Evolutionary conservation across 495 filamentous ascomycete genomes (phyloP), one percentile per base, ranked within the genome.

Genomic region (Tuber calosporum): DNA sequence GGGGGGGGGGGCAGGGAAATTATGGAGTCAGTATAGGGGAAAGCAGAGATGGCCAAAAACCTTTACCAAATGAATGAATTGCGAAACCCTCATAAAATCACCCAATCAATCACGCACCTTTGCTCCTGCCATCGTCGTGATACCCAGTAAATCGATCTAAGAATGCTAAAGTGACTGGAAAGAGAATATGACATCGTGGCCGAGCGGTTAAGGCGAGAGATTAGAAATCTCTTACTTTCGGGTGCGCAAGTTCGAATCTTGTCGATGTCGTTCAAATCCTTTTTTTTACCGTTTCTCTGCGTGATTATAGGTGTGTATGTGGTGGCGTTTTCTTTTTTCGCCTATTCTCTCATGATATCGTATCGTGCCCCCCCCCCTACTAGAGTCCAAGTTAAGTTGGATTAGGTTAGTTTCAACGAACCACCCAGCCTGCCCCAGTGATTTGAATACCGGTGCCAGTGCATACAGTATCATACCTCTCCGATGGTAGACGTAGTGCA

Each of bases 161-260:
- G 53, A 15, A 19, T 62, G 53, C 2, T 2, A 30, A 19, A 62
- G 53, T 62, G 53, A 62, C 26, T 17, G 1, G 1, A 11, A 34
- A 62, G 6, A 9, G 13, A 34, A 17, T 34, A 34, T 69, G 73
- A 75, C 41, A 74, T 74, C 36, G 58, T 68, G 58, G 70, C 58
- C 71, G 73, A 74, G 73, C 17, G 69, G 73, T 73, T 74, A 74
- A 74, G 73, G 70, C 70, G 41, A 68, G 41, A 68, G 73, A 74
- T 17, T 48, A 41, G 41, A 26, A 30, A 40, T 41, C 62, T 74
- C 48, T 74, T 72, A 71, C 72, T 68, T 74, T 74, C 41, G 73
- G 71, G 73, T 73, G 62, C 62, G 71, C 68, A 74, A 66, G 73
- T 67, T 67, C 58, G 73, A 75, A 75, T 74, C 62, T 39, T 68